Evolutionary conservation across 2,329 filamentous ascomycete genomes (phyloP).

Genomic region (Botrytis squamosa): DNA sequence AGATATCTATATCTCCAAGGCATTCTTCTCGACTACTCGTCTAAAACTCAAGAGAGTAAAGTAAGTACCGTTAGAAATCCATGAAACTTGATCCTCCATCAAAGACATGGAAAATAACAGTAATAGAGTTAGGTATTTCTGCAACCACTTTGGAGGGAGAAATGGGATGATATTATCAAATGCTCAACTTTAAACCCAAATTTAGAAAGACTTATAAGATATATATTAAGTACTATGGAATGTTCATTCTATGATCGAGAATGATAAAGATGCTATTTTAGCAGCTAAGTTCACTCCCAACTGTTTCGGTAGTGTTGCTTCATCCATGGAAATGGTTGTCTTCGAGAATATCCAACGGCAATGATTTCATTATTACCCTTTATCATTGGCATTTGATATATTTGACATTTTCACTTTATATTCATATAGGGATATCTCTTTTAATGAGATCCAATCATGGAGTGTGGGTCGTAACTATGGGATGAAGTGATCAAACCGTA

Average conservation of each 20-base stretch:
- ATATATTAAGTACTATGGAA: neutral
- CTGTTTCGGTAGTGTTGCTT: neutral
- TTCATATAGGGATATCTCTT: neutral
- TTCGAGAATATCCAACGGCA: neutral
- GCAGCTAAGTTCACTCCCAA: neutral
- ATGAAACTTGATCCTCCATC: neutral
- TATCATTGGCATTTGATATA: neutral
- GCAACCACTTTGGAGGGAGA: neutral
- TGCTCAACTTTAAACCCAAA: neutral
- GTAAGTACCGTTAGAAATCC: neutral
- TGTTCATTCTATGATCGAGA: neutral
- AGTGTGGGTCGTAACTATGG: too few species aligned
- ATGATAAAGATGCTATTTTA: neutral
- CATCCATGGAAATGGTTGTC: neutral
- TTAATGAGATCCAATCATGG: neutral
- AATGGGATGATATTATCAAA: neutral
- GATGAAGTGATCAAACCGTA: neutral
- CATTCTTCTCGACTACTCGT: neutral
- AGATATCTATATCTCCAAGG: neutral
- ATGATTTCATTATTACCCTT: neutral
- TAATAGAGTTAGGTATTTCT: neutral
- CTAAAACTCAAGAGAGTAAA: neutral
- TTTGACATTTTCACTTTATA: neutral
- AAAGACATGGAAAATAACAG: neutral
- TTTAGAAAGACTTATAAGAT: neutral